phyloP scores from a whole-genome alignment of 352 stramenopile species.

The Phytophthora capsici region DNA sequence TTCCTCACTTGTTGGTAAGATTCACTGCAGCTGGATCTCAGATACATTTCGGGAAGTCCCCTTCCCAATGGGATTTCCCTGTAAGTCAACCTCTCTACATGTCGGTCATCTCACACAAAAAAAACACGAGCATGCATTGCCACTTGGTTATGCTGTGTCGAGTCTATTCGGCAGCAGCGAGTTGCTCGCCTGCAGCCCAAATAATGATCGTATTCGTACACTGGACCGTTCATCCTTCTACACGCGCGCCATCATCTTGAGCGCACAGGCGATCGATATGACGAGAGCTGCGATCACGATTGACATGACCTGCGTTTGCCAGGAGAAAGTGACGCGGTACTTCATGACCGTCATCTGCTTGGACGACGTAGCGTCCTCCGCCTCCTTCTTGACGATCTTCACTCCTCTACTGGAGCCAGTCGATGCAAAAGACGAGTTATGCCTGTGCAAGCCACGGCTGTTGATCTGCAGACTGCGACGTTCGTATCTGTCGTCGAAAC shows the following conservation, averaged over 20 bases:
- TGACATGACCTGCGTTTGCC: constrained; percentile 29
- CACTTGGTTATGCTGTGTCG: constrained; percentile 16
- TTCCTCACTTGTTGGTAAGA: neutral
- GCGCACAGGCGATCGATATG: constrained; percentile 20
- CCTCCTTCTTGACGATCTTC: constrained; percentile 1
- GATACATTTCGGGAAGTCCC: neutral
- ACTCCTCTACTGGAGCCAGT: constrained; percentile 1
- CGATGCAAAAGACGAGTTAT: constrained; percentile 21
- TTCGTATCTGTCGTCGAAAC: constrained; percentile 21
- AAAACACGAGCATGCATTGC: constrained; percentile 23
- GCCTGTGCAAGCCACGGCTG: constrained; percentile 16
- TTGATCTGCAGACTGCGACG: constrained; percentile 35
- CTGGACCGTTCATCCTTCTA: constrained; percentile 28
- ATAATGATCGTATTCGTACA: constrained; percentile 42
- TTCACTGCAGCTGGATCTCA: neutral
- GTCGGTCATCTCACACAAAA: neutral
- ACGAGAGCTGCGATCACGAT: constrained; percentile 26
- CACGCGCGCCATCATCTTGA: constrained; percentile 26
- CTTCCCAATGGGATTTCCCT: no score
- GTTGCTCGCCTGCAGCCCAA: constrained; percentile 1
- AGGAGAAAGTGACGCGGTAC: constrained; percentile 23
- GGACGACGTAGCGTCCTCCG: constrained; percentile 1
- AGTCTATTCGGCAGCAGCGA: constrained; percentile 12
- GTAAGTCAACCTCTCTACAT: no score
- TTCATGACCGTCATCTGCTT: constrained; percentile 10